Conservation (phyloP, 2,329 filamentous ascomycete species). For the Phyllosticta capitalensis region DNA sequence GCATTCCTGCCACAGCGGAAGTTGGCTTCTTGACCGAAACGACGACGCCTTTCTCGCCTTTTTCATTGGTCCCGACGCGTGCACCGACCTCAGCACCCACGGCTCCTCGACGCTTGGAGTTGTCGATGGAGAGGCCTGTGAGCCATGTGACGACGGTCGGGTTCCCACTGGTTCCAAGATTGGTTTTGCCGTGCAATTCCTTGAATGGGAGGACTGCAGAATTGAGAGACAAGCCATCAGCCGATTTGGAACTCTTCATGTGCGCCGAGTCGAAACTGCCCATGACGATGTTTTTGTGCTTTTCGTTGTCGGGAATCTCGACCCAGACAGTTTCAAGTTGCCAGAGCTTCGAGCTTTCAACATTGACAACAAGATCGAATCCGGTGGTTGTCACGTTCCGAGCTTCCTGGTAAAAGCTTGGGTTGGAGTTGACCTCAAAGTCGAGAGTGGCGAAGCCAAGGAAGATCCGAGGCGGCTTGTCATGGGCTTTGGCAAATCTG, state of each 20-base stretch:
- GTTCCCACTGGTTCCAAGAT: not conserved
- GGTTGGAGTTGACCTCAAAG: not conserved
- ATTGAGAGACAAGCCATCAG: not conserved
- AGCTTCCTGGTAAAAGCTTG: not conserved
- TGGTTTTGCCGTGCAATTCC: too few species aligned
- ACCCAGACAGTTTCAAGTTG: not conserved
- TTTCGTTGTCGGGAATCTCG: not conserved
- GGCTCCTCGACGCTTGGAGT: not conserved
- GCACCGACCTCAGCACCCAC: not conserved
- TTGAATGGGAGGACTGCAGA: not conserved
- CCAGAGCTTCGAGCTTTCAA: not conserved
- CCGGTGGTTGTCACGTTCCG: not conserved
- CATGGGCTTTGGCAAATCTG: not conserved
- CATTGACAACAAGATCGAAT: not conserved
- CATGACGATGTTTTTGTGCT: not conserved
- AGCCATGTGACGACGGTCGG: not conserved
- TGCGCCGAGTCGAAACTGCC: not conserved
- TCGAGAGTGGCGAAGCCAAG: not conserved
- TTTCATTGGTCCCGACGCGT: not conserved
- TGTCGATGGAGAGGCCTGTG: not conserved
- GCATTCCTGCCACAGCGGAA: not conserved
- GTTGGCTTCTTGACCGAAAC: not conserved
- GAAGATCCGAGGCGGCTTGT: not conserved
- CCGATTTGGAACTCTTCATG: not conserved
- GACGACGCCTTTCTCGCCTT: not conserved